Evolutionary conservation across 2,329 filamentous ascomycete species (phyloP).

Genomic region (Aspergillus luchuensis): DNA sequence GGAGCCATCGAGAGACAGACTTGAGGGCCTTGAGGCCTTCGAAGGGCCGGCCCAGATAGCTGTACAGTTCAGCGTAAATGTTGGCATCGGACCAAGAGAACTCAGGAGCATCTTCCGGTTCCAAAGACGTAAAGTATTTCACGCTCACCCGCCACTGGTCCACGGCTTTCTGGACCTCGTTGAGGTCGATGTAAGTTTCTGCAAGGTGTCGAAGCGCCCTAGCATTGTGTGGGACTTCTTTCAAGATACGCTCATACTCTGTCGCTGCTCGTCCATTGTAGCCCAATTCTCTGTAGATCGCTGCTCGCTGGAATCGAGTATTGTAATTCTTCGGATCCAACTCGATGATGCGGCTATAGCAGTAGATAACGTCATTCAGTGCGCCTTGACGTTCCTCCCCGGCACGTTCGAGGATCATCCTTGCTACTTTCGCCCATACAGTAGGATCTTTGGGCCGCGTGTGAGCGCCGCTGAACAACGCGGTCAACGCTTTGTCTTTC

Average conservation of each 20-base stretch:
- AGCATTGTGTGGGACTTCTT: constrained; percentile 56
- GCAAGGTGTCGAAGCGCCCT: constrained; percentile 59
- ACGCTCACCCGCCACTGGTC: constrained; percentile 57
- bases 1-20: constrained; percentile 74
- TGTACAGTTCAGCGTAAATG: constrained; percentile 80
- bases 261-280: constrained; percentile 50
- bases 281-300: constrained; percentile 55
- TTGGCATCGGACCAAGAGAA: constrained; percentile 80
- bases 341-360: constrained; percentile 56
- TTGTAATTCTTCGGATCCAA: constrained; percentile 56
- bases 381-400: constrained; percentile 47
- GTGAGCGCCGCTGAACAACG: constrained; percentile 60
- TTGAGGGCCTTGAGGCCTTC: constrained; percentile 72
- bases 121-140: constrained; percentile 48
- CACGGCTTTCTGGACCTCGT: constrained; percentile 52
- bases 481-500: constrained; percentile 57
- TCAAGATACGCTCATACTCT: constrained; percentile 59
- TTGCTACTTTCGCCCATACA: constrained; percentile 61
- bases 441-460: constrained; percentile 56
- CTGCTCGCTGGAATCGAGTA: constrained; percentile 57
- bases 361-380: constrained; percentile 54
- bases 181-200: constrained; percentile 57
- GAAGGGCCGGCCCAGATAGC: constrained; percentile 62
- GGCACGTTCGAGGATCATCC: constrained; percentile 54
- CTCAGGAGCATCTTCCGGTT: constrained; percentile 47